A percentile compares a stretch with the other conserved stretches of the same genome.
Conservation (phyloP, 2,329 filamentous ascomycete species). For the Samsoniella hepiali region DNA sequence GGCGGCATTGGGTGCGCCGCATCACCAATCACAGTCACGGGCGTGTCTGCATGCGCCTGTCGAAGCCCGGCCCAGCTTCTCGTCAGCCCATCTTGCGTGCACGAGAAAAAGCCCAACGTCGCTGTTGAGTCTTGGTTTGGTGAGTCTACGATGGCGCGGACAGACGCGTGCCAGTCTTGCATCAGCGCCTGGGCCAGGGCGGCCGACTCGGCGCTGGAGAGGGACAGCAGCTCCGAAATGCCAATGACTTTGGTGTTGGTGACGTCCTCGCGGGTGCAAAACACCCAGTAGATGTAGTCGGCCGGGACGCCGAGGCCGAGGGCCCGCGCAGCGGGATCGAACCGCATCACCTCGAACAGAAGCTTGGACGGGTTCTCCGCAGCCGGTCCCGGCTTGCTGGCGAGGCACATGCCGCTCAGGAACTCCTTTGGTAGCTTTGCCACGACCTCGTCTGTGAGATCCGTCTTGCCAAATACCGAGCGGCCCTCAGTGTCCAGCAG, state of each 20-base stretch:
- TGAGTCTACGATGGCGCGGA: background rate
- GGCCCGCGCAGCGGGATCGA: slow-evolving; percentile 13
- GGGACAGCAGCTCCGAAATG: background rate
- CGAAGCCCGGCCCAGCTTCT: background rate
- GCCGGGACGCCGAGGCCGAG: slow-evolving; percentile 19
- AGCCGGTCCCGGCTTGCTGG: slow-evolving; percentile 18
- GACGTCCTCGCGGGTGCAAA: slow-evolving; percentile 22
- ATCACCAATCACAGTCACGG: slow-evolving; percentile 20
- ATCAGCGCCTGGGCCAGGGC: background rate
- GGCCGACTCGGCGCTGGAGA: background rate
- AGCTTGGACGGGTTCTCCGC: slow-evolving; percentile 19
- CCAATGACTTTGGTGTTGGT: background rate
- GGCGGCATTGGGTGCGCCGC: slow-evolving; percentile 21
- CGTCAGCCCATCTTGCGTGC: background rate
- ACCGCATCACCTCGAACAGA: slow-evolving; percentile 19
- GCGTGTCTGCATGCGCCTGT: background rate
- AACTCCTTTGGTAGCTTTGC: slow-evolving; percentile 21
- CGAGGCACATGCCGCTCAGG: slow-evolving; percentile 27
- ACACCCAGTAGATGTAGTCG: slow-evolving; percentile 36
- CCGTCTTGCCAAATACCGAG: slow-evolving; percentile 40
- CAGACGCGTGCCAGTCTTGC: background rate
- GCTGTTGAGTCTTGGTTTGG: background rate
- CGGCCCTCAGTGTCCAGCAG: slow-evolving; percentile 37
- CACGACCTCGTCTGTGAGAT: slow-evolving; percentile 28
- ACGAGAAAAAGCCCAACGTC: background rate